A percentile compares a stretch with the other conserved stretches of the same genome.
These are phyloP conservation scores for Aspergillus ochraceus DNA, from an alignment of 2,329 filamentous ascomycete species.

Conservation along the genomic window DNA sequence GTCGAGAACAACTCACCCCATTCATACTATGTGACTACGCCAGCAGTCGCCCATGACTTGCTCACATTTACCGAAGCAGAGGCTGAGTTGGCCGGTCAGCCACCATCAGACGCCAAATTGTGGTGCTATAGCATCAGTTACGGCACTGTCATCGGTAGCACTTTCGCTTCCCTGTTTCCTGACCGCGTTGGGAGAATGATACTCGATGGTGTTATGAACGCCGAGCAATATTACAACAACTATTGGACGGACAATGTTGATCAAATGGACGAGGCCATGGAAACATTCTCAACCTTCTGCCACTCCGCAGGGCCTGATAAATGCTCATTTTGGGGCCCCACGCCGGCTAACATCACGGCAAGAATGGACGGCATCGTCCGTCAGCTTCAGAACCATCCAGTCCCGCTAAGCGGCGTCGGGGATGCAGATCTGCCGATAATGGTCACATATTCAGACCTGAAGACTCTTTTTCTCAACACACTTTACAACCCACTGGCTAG, in stretches of 20 bases:
- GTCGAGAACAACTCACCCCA: conserved; percentile 12
- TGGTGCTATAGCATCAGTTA: conserved; percentile 57
- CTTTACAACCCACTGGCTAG: conserved; percentile 47
- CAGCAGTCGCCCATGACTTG: conserved; percentile 15
- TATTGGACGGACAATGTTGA: conserved; percentile 51
- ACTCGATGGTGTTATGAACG: conserved; percentile 44
- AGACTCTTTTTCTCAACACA: conserved; percentile 43
- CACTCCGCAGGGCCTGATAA: conserved; percentile 45
- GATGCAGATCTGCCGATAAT: conserved; percentile 42
- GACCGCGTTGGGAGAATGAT: conserved; percentile 41
- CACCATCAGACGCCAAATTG: conserved; percentile 26
- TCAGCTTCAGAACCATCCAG: neutral
- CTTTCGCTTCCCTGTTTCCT: conserved; percentile 48
- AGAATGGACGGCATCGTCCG: neutral
- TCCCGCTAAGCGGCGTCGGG: neutral
- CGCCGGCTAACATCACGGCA: neutral
- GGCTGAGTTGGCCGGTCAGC: neutral
- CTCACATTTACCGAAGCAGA: neutral
- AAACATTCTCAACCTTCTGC: conserved; percentile 56
- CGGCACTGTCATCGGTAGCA: conserved; percentile 47
- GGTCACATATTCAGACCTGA: conserved; percentile 53
- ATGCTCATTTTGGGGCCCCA: conserved; percentile 13
- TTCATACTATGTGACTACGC: conserved; percentile 19
- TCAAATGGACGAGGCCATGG: conserved; percentile 57
- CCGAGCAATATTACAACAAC: conserved; percentile 49